Evolutionary conservation across 2,329 filamentous ascomycete genomes (phyloP), one percentile per base, ranked within the genome.

Genomic region (Plenodomus tracheiphilus): DNA sequence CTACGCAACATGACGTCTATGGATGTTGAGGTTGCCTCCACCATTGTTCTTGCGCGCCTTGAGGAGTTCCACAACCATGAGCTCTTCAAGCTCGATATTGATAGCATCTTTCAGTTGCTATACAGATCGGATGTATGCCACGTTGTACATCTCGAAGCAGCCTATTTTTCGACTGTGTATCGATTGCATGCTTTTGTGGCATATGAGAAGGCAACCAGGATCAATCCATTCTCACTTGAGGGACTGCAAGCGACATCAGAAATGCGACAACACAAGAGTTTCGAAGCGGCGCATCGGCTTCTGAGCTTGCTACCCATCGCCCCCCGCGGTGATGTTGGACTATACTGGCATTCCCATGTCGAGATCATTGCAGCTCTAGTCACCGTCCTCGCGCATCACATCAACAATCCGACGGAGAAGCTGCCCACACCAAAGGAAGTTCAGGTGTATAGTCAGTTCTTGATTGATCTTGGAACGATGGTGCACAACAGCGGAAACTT

Each of bases 61-160:
- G 25, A 52, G 15, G 35, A 39, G 13, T 63, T 53, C 46, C 56
- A 55, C 5, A 46, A 56, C 9, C 56, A 66, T 17, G 54, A 61
- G n/a, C 32, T 66, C 13, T 68, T 64, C 40, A 41, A 51, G 7
- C 42, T 58, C 10, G 53, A 39, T 9, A 46, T 58, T 7, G 38
- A 47, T 3, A 48, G 64, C n/a, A 15, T 66, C 13, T 52, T 56
- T 25, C 56, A 65, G 22, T 34, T 66, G 11, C 51, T 67, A 3
- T 67, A 66, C 21, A 57, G 54, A 9, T 61, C 62, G 7, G 64
- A 67, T 37, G 44, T 67, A 2, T 42, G 56, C 4, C 64, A 67
- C 34, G 46, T 51, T 2, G 42, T 64, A 18, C 32, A 19, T 2
- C 43, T 65, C 2, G 62, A 67, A 39, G 58, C 58, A 13, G 51